phyloP scores from a whole-genome alignment of 2,329 filamentous ascomycete genomes.

The Exophiala viscosa region DNA sequence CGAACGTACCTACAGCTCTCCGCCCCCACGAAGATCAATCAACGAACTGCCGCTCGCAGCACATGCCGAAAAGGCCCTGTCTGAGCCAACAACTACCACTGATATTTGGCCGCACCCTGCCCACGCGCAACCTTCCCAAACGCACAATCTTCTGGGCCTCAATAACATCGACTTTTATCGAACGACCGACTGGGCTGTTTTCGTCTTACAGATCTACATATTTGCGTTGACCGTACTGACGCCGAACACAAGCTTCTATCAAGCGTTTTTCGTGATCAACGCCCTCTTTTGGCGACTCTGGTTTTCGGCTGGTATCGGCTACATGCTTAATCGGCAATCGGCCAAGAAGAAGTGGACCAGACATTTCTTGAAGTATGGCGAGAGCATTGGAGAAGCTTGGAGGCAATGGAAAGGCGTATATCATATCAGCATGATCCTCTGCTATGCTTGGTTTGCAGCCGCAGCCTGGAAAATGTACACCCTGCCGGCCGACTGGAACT shows the following conservation, averaged over 20 bases:
- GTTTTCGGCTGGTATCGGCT: conserved; percentile 84
- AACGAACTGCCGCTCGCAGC: conserved; percentile 35
- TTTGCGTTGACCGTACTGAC: conserved; percentile 69
- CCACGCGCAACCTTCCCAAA: conserved; percentile 57
- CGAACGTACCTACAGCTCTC: conserved; percentile 93
- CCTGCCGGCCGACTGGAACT: conserved; percentile 78
- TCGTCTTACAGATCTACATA: conserved; percentile 73
- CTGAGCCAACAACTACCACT: conserved; percentile 34
- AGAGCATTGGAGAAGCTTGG: conserved; percentile 88
- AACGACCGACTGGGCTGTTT: conserved; percentile 74
- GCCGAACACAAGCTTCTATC: conserved; percentile 70
- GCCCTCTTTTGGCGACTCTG: conserved; percentile 82
- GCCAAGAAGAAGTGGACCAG: conserved; percentile 91
- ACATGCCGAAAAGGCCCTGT: conserved; percentile 34
- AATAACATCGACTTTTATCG: conserved; percentile 85
- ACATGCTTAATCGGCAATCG: conserved; percentile 80
- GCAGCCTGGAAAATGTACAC: conserved; percentile 96
- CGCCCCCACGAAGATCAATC: conserved; percentile 56
- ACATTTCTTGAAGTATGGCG: conserved; percentile 95
- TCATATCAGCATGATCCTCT: conserved; percentile 86
- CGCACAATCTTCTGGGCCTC: conserved; percentile 79
- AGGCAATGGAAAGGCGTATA: conserved; percentile 96
- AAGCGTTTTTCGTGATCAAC: conserved; percentile 74
- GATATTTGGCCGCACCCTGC: conserved; percentile 19
- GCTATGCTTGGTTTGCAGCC: conserved; percentile 81